Conservation (phyloP, 768 basidiomycete genomes). For the Phlegmacium glaucopus region DNA sequence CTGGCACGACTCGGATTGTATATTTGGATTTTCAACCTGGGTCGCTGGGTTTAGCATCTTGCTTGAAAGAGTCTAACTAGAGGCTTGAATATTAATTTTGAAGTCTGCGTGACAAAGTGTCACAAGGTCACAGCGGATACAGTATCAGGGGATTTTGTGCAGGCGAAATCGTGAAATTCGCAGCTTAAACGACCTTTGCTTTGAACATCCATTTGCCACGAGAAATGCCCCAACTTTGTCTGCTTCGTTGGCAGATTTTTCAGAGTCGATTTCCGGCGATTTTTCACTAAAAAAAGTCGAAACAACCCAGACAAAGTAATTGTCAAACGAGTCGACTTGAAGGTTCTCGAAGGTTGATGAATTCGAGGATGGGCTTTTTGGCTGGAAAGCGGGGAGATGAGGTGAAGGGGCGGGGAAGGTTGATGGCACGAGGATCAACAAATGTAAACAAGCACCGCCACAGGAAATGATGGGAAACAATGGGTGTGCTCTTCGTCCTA, state of each 20-base stretch:
- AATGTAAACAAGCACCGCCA: slow-evolving; percentile 28
- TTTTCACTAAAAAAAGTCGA: not conserved
- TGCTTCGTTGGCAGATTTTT: not conserved
- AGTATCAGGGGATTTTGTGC: too few species aligned
- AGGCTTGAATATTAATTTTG: too few species aligned
- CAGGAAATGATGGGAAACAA: slow-evolving; percentile 10
- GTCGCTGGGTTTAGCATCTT: too few species aligned
- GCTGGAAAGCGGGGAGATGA: not conserved
- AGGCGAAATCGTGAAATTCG: too few species aligned
- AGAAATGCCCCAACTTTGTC: not conserved
- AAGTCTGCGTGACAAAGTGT: too few species aligned
- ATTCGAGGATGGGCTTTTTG: not conserved
- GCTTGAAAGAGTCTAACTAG: too few species aligned
- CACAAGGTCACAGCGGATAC: too few species aligned
- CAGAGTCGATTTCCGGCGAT: not conserved
- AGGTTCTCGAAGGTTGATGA: not conserved
- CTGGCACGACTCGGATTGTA: too few species aligned
- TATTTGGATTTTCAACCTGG: too few species aligned
- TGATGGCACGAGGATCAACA: slow-evolving; percentile 11
- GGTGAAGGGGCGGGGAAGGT: not conserved
- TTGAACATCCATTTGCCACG: not conserved
- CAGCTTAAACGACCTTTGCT: not conserved
- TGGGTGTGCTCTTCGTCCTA: slow-evolving; percentile 10
- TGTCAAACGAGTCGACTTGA: not conserved
- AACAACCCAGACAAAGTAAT: not conserved